Conservation (phyloP, 2,329 filamentous ascomycete genomes). For the Chaetoscypha palmicola region DNA sequence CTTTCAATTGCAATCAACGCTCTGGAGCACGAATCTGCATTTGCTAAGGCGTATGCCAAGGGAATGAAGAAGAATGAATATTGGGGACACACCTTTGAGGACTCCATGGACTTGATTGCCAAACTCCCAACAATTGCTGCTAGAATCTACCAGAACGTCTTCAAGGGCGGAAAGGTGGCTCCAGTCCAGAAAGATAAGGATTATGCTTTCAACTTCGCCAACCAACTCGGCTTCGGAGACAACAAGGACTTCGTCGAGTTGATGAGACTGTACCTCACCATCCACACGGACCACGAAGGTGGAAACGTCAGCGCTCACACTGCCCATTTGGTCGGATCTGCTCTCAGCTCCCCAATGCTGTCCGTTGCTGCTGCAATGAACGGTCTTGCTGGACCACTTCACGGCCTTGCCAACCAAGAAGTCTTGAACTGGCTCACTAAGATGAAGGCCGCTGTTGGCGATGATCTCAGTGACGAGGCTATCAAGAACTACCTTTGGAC, state of each 20-base stretch:
- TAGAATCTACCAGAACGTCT: conserved; percentile 99
- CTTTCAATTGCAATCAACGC: conserved; percentile 97
- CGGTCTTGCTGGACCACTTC: conserved; percentile 94
- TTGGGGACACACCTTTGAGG: conserved; percentile 99
- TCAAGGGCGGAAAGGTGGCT: conserved; percentile 99
- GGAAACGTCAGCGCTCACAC: conserved; percentile 98
- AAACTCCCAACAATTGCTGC: conserved; percentile 98
- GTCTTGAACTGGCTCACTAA: conserved; percentile 98
- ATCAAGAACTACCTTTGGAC: conserved; percentile 99
- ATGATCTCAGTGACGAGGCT: conserved; percentile 90
- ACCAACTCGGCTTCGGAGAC: conserved; percentile 93
- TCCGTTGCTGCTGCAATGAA: conserved; percentile 95
- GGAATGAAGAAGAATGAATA: conserved; percentile 99
- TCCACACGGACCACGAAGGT: conserved; percentile 99
- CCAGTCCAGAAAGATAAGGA: conserved; percentile 98
- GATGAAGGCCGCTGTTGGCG: conserved; percentile 94
- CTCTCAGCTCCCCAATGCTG: conserved; percentile 94
- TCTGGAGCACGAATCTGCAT: conserved; percentile 95
- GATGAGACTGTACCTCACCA: conserved; percentile 98
- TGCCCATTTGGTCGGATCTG: conserved; percentile 93
- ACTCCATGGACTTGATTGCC: conserved; percentile 99
- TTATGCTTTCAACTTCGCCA: conserved; percentile 98
- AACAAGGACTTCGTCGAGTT: conserved; percentile 98
- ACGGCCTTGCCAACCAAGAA: conserved; percentile 99
- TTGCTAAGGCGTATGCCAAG: conserved; percentile 98